Base-by-base conservation (phyloP, 495 filamentous ascomycete species). In the Bacidia rubella region DNA sequence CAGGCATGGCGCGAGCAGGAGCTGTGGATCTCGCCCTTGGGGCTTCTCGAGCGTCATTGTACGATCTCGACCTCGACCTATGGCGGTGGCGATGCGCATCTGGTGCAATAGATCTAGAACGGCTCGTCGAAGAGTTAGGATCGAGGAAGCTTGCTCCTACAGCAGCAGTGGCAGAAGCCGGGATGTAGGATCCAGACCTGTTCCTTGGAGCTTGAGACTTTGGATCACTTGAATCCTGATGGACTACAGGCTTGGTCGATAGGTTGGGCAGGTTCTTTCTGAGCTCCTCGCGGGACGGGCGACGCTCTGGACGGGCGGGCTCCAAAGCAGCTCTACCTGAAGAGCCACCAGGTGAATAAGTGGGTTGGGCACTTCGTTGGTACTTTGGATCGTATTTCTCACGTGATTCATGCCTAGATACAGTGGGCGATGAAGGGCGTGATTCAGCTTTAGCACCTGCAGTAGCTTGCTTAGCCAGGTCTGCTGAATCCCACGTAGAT, bases 121-220 rank as follows among this genome's bases (percentile, higher is more conserved):
- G 22, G 20, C 24, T 17, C 19, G 29, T 35, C 15, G 44, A 47
- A 5, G 44, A 47, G 44, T 26, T 26, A 3, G 44, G n/a, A 25
- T 47, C 44, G 44, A 25, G 21, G 17, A 47, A 26, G 24, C 44
- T 26, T 0, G 44, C 44, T 12, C 29, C 29, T 35, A 47, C 15
- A 22, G 26, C 26, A 21, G 48, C 49, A 5, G 39, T 48, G 11
- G 49, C 26, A 15, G 54, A 51, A 7, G 45, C 54, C 1, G 44
- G 44, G 2, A 47, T 22, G 24, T 47, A 47, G n/a, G 44, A 22
- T 7, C 44, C 44, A 48, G 51, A 41, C 46, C 49, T 32, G 53
- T 38, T 41, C 47, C 50, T 27, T 39, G 42, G 51, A 53, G 45
- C 47, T 46, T 53, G 5, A 51, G 22, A 11, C 15, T 35, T 35